phyloP scores from a whole-genome alignment of 768 basidiomycete species.

The Mycena kentingensis region DNA sequence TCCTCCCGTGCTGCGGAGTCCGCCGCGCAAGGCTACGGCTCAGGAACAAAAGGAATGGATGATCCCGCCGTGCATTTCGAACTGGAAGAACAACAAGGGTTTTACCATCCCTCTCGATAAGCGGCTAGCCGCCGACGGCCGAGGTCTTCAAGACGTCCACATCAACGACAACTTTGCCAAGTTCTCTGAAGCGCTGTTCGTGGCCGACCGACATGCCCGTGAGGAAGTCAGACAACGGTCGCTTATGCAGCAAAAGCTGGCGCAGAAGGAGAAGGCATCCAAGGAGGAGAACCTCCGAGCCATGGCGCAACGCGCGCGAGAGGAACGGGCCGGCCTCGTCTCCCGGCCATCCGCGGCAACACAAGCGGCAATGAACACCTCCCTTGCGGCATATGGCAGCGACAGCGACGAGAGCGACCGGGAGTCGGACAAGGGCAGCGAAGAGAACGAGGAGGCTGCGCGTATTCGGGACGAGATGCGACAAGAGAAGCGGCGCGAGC shows the following conservation, averaged over 20 bases:
- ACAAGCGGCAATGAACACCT: slow-evolving; percentile 71
- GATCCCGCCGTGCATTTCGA: slow-evolving; percentile 99
- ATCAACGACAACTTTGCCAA: slow-evolving; percentile 99
- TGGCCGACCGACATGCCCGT: slow-evolving; percentile 95
- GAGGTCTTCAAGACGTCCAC: slow-evolving; percentile 96
- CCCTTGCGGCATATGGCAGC: slow-evolving; percentile 85
- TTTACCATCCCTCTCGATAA: slow-evolving; percentile 99
- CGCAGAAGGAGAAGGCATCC: slow-evolving; percentile 94
- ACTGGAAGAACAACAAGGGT: slow-evolving; percentile 99
- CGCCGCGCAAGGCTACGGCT: slow-evolving; percentile 92
- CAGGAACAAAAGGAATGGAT: slow-evolving; percentile 99
- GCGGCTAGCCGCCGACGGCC: slow-evolving; percentile 95
- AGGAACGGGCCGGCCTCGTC: slow-evolving; percentile 84
- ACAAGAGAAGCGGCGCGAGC: slow-evolving; percentile 86
- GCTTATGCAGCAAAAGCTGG: slow-evolving; percentile 98
- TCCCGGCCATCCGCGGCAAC: slow-evolving; percentile 67
- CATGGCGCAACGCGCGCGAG: slow-evolving; percentile 92
- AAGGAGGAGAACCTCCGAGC: slow-evolving; percentile 96
- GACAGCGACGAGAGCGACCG: slow-evolving; percentile 68
- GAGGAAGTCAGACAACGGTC: slow-evolving; percentile 97
- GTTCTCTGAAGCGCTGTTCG: slow-evolving; percentile 93
- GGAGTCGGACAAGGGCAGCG: slow-evolving; percentile 51
- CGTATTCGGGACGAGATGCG: slow-evolving; percentile 89
- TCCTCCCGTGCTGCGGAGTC: slow-evolving; percentile 91
- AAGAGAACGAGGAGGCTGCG: slow-evolving; percentile 82